A percentile compares a stretch with the other conserved stretches of the same genome.
phyloP scores from a whole-genome alignment of 139 green algal genomes.

The Picochlorum sp. region DNA sequence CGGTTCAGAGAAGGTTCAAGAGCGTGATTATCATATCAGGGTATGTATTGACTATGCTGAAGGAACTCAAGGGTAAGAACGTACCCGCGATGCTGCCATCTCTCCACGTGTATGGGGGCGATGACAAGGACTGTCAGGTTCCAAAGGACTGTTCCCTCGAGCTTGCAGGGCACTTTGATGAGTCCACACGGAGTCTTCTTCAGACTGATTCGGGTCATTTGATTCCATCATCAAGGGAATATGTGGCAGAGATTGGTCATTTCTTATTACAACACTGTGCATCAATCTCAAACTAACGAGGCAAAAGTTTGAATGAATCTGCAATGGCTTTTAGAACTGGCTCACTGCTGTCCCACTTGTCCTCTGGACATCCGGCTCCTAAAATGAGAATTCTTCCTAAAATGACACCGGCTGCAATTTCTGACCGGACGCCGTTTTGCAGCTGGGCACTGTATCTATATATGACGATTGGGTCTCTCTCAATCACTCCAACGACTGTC shows the following conservation, averaged over 20 bases:
- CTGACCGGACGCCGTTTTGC: background rate
- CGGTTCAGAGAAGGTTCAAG: background rate
- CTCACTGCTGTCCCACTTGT: slow-evolving; percentile 1
- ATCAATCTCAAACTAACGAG: slow-evolving; percentile 1
- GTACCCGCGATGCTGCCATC: slow-evolving; percentile 20
- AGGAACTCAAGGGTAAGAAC: background rate
- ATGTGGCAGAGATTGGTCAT: background rate
- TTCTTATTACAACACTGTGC: slow-evolving; percentile 2
- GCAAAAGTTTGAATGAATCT: slow-evolving; percentile 16
- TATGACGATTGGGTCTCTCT: slow-evolving; percentile 23
- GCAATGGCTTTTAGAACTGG: slow-evolving; percentile 1
- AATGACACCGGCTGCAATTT: slow-evolving; percentile 15
- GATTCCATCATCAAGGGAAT: slow-evolving; percentile 20
- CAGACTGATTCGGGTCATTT: slow-evolving; percentile 23
- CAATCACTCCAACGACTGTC: slow-evolving; percentile 21
- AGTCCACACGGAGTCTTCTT: slow-evolving; percentile 5
- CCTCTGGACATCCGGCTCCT: background rate
- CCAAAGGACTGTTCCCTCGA: background rate
- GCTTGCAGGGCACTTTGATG: slow-evolving; percentile 15
- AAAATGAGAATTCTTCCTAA: slow-evolving; percentile 22
- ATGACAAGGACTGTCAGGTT: slow-evolving; percentile 15
- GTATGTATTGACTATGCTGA: slow-evolving; percentile 11
- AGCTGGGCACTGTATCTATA: slow-evolving; percentile 24
- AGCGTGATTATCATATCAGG: slow-evolving; percentile 33
- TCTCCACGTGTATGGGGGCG: slow-evolving; percentile 31